Base-by-base conservation (phyloP, 306 rosid genomes). In the Fragaria vesca region DNA sequence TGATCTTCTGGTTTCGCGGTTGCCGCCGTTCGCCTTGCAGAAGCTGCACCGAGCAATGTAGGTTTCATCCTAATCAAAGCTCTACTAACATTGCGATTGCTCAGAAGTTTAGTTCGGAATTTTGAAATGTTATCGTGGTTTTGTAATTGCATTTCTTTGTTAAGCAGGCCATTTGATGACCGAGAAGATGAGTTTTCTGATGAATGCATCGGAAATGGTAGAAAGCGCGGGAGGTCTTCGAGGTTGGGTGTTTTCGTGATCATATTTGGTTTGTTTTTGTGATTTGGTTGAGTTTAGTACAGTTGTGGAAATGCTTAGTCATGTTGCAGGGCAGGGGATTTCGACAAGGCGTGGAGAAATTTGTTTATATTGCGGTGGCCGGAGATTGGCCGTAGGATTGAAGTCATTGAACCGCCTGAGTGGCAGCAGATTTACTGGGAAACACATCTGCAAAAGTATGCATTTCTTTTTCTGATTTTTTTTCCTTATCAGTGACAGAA, bases 381-480 rank as follows among this genome's bases (percentile, higher is more conserved):
- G 55, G 57, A 81, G 73, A 80, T 73, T 75, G 72, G 81, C 17
- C 18, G 80, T 69, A 36, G 34, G 72, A 88, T 52, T 68, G 81
- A 82, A 63, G 42, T 38, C 42, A 38, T 38, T 38, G 42, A 38
- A 4, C 79, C 85, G 24, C 71, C 61, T 34, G 95, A 90, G 63
- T 95, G 97, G 97, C 91, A 79, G 78, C 90, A 87, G 79, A 82
- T 71, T 12, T 95, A 95, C 77, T 95, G 98, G 97, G 97, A 92
- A 81, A 74, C 86, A 34, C 97, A 95, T 86, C 78, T 95, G 80
- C 98, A 95, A 80, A 84, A 86, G 97, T 95, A 83, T 78, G 76
- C 62, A 45, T 30, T 48, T 42, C 66, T 61, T 74, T 9, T 73
- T 20, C 42, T 5, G 42, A 36, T 36, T 12, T 71, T 8, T 57